A percentile compares a stretch with the other conserved stretches of the same genome.
Evolutionary conservation across 768 basidiomycete species (phyloP).

Genomic region (Kwoniella bestiolae): DNA sequence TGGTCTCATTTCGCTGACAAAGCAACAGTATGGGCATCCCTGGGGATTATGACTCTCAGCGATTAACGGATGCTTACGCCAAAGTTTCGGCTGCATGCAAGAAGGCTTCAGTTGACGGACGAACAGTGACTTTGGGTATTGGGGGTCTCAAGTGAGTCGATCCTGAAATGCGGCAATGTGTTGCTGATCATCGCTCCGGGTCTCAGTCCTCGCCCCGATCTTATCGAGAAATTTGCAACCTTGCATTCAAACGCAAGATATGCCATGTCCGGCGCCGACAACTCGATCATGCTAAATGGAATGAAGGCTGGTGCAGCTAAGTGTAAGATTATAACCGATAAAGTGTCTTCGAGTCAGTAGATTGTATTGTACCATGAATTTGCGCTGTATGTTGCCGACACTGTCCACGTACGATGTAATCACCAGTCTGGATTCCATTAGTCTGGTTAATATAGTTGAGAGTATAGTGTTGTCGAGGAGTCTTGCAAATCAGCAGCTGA

Average conservation of each 20-base stretch:
- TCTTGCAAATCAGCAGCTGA: too few relatives aligned
- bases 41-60: constrained; percentile 39
- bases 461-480: too few relatives aligned
- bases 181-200: not conserved
- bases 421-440: too few relatives aligned
- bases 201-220: constrained; percentile 33
- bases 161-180: not conserved
- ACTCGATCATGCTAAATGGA: constrained; percentile 27
- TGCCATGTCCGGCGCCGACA: constrained; percentile 43
- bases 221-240: constrained; percentile 39
- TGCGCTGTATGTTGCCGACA: too few relatives aligned
- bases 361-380: not conserved
- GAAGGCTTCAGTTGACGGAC: constrained; percentile 36
- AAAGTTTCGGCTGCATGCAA: constrained; percentile 27
- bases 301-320: constrained; percentile 26
- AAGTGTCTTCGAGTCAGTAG: not conserved
- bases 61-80: constrained; percentile 30
- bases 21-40: constrained; percentile 41
- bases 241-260: constrained; percentile 30
- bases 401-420: too few relatives aligned
- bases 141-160: constrained; percentile 43
- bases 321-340: constrained; percentile 11
- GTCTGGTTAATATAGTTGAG: too few relatives aligned
- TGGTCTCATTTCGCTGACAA: too few relatives aligned
- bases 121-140: constrained; percentile 33